A percentile compares a stretch with the other conserved stretches of the same genome.
Evolutionary conservation across 495 filamentous ascomycete genomes (phyloP).

Genomic region (Viridothelium virens): DNA sequence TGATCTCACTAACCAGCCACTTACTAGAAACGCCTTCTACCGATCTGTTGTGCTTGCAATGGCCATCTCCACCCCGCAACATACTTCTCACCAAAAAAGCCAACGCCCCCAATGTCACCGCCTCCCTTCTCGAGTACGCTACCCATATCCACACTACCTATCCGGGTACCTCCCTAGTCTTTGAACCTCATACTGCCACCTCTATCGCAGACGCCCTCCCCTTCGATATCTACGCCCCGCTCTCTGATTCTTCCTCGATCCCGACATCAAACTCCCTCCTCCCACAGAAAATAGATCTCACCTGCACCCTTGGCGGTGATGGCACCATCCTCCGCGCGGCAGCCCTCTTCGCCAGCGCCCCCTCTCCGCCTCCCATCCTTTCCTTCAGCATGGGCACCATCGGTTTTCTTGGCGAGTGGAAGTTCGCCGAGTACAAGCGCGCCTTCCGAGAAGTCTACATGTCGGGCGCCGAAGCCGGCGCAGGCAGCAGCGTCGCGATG

Average conservation of each 20-base stretch:
- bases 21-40: constrained; percentile 45
- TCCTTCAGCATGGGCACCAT: constrained; percentile 95
- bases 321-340: constrained; percentile 90
- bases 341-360: constrained; percentile 77
- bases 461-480: constrained; percentile 55
- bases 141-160: constrained; percentile 75
- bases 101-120: constrained; percentile 59
- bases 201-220: constrained; percentile 64
- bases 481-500: neutral
- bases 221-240: constrained; percentile 61
- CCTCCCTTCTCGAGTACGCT: constrained; percentile 68
- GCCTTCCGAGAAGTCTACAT: constrained; percentile 91
- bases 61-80: constrained; percentile 84
- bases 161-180: constrained; percentile 69
- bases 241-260: constrained; percentile 4
- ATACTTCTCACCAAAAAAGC: constrained; percentile 85
- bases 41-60: constrained; percentile 73
- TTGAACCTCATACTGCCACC: constrained; percentile 67
- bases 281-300: constrained; percentile 72
- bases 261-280: constrained; percentile 17
- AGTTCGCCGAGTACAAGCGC: constrained; percentile 79
- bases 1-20: constrained; percentile 16
- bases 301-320: constrained; percentile 85
- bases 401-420: constrained; percentile 94
- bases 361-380: constrained; percentile 80